These are phyloP conservation scores for Macrocystidia cucumis DNA, from an alignment of 1,284 basidiomycete genomes.

Conservation along the genomic window DNA sequence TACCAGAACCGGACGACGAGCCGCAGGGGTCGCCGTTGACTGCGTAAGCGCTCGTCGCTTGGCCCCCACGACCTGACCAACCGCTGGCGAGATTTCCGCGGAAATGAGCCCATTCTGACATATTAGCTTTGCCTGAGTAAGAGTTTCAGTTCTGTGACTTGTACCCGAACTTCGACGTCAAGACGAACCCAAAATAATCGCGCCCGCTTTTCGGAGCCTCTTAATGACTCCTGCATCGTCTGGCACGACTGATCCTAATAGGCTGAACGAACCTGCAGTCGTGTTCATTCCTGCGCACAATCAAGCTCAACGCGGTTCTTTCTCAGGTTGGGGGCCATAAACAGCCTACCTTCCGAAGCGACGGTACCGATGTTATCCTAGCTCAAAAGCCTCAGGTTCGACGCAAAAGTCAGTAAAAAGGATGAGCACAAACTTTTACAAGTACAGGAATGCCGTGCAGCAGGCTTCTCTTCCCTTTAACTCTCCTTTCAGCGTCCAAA, in stretches of 20 bases:
- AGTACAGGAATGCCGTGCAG: conserved; percentile 68
- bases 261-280: conserved; percentile 51
- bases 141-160: background rate
- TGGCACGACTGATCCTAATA: conserved; percentile 50
- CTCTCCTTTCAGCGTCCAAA: conserved; percentile 46
- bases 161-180: background rate
- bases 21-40: conserved; percentile 56
- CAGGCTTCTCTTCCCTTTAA: conserved; percentile 37
- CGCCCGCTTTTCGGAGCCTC: conserved; percentile 55
- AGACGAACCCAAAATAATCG: conserved; percentile 48
- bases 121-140: conserved; percentile 46
- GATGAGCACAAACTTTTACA: conserved; percentile 53
- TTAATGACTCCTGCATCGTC: conserved; percentile 57
- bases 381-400: no score
- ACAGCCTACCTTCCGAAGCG: conserved; percentile 36
- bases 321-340: no score
- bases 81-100: conserved; percentile 50
- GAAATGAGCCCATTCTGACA: conserved; percentile 57
- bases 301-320: background rate
- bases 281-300: conserved; percentile 51
- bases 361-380: conserved; percentile 60
- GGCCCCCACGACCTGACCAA: conserved; percentile 62
- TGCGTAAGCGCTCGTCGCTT: conserved; percentile 53
- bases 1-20: conserved; percentile 57
- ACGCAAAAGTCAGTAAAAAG: background rate